Percentiles rank a stretch among this genome's conserved stretches.
Evolutionary conservation across 257 asterid genomes (phyloP).

Genomic region (Nicotiana tabacum): DNA sequence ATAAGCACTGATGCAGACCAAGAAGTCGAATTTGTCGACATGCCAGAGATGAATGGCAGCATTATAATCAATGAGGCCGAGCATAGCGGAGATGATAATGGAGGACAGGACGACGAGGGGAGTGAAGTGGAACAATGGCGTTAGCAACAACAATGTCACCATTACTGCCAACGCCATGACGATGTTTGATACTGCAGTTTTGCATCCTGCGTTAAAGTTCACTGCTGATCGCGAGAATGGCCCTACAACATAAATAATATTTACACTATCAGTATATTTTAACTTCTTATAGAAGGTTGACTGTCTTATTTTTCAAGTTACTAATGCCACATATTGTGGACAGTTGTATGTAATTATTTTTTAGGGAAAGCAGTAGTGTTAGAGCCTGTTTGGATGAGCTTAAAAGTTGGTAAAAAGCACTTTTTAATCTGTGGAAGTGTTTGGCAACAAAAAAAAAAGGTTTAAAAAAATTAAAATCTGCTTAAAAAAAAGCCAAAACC

Average conservation of each 20-base stretch:
- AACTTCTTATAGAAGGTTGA: too few relatives aligned
- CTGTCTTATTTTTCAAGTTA: too few relatives aligned
- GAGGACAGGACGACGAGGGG: slow-evolving; percentile 84
- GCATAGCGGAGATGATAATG: slow-evolving; percentile 89
- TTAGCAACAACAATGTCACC: slow-evolving; percentile 67
- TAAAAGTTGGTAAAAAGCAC: too few relatives aligned
- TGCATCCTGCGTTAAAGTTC: slow-evolving; percentile 97
- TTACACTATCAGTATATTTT: neutral
- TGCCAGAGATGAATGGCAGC: slow-evolving; percentile 88
- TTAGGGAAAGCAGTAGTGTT: too few relatives aligned
- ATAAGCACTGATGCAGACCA: slow-evolving; percentile 83
- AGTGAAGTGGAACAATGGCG: slow-evolving; percentile 84
- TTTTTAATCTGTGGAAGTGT: too few relatives aligned
- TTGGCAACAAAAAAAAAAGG: too few relatives aligned
- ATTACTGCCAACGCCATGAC: slow-evolving; percentile 92
- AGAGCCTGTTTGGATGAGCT: too few relatives aligned
- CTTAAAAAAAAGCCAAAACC: too few relatives aligned
- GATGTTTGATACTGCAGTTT: slow-evolving; percentile 88
- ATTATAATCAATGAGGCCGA: slow-evolving; percentile 84
- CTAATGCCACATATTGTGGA: too few relatives aligned
- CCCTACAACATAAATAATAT: slow-evolving; percentile 21
- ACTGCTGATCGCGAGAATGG: slow-evolving; percentile 97
- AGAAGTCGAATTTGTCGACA: slow-evolving; percentile 83
- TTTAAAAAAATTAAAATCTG: too few relatives aligned
- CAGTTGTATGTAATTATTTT: too few relatives aligned